Evolutionary conservation across 2,329 filamentous ascomycete genomes (phyloP).

Genomic region (Venturia aucupariae): DNA sequence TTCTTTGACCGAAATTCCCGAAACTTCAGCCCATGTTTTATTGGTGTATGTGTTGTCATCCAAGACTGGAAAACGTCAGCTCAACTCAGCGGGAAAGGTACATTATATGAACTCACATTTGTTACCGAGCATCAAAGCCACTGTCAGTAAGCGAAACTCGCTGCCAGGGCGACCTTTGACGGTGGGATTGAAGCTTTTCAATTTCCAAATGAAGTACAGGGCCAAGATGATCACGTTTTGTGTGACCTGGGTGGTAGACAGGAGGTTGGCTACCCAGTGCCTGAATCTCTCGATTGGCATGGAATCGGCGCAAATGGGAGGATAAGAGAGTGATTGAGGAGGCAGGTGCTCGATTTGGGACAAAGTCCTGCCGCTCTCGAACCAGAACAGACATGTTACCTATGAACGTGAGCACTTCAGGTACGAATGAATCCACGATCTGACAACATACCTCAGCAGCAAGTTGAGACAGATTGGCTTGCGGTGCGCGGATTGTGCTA

Average conservation of each 20-base stretch:
- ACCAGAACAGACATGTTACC: constrained; percentile 98
- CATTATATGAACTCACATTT: constrained; percentile 56
- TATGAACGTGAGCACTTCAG: constrained; percentile 29
- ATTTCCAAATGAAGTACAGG: constrained; percentile 80
- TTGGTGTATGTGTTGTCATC: constrained; percentile 99
- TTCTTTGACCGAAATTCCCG: constrained; percentile 83
- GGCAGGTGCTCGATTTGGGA: constrained; percentile 56
- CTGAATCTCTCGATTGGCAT: constrained; percentile 70
- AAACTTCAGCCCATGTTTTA: constrained; percentile 98
- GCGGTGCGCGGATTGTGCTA: constrained; percentile 28
- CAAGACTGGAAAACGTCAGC: constrained; percentile 48
- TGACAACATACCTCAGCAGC: constrained; percentile 27
- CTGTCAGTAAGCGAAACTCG: constrained; percentile 84
- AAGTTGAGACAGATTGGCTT: constrained; percentile 31
- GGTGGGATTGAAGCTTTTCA: constrained; percentile 81
- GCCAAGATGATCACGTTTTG: constrained; percentile 90
- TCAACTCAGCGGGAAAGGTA: constrained; percentile 18
- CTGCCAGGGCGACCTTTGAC: constrained; percentile 90
- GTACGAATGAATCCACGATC: not conserved
- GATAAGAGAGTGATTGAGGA: constrained; percentile 30
- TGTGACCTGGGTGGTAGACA: constrained; percentile 91
- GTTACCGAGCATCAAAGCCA: constrained; percentile 95
- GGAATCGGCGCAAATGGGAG: constrained; percentile 52
- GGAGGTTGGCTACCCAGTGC: constrained; percentile 86
- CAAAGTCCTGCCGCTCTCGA: constrained; percentile 76